phyloP scores from a whole-genome alignment of 2,329 filamentous ascomycete genomes.

The Beauveria pseudobassiana region DNA sequence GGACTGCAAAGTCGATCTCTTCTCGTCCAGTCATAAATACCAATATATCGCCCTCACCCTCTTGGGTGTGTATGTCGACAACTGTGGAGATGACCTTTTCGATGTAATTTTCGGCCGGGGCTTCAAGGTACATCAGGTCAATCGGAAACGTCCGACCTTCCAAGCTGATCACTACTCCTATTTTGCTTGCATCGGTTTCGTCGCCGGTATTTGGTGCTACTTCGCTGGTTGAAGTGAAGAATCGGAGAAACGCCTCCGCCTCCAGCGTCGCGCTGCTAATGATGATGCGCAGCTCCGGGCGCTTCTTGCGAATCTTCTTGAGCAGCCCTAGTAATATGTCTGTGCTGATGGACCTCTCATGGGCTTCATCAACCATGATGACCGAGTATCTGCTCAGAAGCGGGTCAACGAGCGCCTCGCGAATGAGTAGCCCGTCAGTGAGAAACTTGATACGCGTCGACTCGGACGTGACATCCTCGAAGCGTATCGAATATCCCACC shows the following conservation, averaged over 20 bases:
- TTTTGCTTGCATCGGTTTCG: constrained; percentile 23
- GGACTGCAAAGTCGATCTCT: constrained; percentile 79
- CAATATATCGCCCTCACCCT: constrained; percentile 77
- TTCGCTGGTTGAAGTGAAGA: constrained; percentile 52
- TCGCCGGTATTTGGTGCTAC: constrained; percentile 19
- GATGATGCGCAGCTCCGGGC: constrained; percentile 77
- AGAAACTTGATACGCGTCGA: constrained; percentile 88
- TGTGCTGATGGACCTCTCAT: constrained; percentile 87
- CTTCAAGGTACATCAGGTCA: constrained; percentile 72
- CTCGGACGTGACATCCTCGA: constrained; percentile 85
- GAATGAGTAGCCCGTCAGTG: constrained; percentile 83
- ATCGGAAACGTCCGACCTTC: constrained; percentile 87
- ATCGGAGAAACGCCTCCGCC: constrained; percentile 74
- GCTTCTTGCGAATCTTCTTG: constrained; percentile 78
- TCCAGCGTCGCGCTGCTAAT: constrained; percentile 92
- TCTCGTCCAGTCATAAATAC: constrained; percentile 89
- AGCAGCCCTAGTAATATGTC: constrained; percentile 88
- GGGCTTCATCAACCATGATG: constrained; percentile 96
- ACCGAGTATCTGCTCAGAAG: constrained; percentile 85
- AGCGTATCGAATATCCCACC: constrained; percentile 84
- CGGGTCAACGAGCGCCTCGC: constrained; percentile 90
- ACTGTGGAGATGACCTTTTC: constrained; percentile 76
- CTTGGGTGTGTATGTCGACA: constrained; percentile 77
- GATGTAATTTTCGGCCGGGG: constrained; percentile 77
- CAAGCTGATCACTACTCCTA: constrained; percentile 62